Base-by-base conservation (phyloP, 2,329 filamentous ascomycete genomes). In the Zelopaecilomyces penicillatus region DNA sequence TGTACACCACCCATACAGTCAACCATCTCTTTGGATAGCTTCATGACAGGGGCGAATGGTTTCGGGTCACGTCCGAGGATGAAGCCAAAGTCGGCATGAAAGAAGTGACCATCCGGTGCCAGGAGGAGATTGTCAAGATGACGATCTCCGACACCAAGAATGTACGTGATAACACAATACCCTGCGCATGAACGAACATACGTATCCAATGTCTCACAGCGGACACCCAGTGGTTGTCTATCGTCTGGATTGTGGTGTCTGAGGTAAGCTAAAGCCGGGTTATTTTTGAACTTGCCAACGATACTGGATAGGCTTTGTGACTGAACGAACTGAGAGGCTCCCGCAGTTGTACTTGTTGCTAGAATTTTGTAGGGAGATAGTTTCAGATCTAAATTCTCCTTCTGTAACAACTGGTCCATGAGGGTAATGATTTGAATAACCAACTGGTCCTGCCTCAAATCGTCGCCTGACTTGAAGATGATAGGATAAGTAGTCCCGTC, bases 81-180 rank as follows among this genome's bases (percentile, higher is more conserved):
- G 65, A 95, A 98, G 36, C 94, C 93, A 57, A 98, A 98, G 64
- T 98, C 93, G 30, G 91, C 90, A 62, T 98, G 93, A 75, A 98
- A 96, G 71, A 98, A 98, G 65, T 94, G 88, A 0, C 82, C 93
- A 54, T 90, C 85, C 1, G 93, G 90, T 0, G 89, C 80, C 5
- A 98, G 79, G 28, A 98, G 80, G 1, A 98, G 78, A 57, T 98
- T 98, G 63, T 98, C 93, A 3, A 97, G 76, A 65, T 98, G 93
- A 2, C 93, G 83, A 62, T 98, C 93, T 19, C 93, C 93, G 3
- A 98, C 93, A 30, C 93, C 94, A 9, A 98, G 78, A 11, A 98
- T 86, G 63, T 98, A 98, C 0, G 94, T 98, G 54, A 98, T 96
- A 10, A 98, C 93, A 63, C 93, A 97, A 67, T 98, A 98, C 31